Evolutionary conservation across 2,329 filamentous ascomycete genomes (phyloP), one percentile per base, ranked within the genome.

Genomic region (Scortechinia acanthostroma): DNA sequence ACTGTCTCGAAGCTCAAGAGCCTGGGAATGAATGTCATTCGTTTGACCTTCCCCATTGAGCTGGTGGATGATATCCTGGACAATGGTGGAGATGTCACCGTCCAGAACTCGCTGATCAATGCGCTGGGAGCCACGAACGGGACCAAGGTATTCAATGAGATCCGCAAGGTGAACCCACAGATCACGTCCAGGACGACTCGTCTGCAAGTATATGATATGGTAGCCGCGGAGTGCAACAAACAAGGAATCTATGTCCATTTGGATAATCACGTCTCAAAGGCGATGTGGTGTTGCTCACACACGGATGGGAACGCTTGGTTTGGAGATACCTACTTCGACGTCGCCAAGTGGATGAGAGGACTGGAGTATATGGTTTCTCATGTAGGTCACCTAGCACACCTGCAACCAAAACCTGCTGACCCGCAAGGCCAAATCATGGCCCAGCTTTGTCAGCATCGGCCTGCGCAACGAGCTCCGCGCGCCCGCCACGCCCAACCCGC

Each of bases 21-120:
- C 47, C 54, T 81, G 0, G 78, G 77, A 15, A 76, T 84, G 66
- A 84, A 84, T 52, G 71, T 75, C 1, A 72, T 83, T 21, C 76
- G 80, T 2, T 59, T 84, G 35, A 82, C 77, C 0, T 85, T 73
- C 45, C 77, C 80, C 2, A 83, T 76, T 47, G 71, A 84, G 54
- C 76, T 83, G 73, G 64, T 84, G 44, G 79, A 83, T 50, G 66
- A 78, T 53, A 76, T 76, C 48, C 69, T 73, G 37, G 63, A 58
- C 45, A 72, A 73, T 45, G 62, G 61, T n/a, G 69, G 66, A 5
- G 74, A 78, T 33, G 58, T 73, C 1, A 60, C 67, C 2, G 53
- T 78, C 10, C 52, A 65, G 46, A 64, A 59, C 3, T 70, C 73
- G 0, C 72, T 77, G 17, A 60, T 49, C 3, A 60, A 55, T 15